phyloP scores from a whole-genome alignment of 2,329 filamentous ascomycete genomes.

The Bisporella sp. region DNA sequence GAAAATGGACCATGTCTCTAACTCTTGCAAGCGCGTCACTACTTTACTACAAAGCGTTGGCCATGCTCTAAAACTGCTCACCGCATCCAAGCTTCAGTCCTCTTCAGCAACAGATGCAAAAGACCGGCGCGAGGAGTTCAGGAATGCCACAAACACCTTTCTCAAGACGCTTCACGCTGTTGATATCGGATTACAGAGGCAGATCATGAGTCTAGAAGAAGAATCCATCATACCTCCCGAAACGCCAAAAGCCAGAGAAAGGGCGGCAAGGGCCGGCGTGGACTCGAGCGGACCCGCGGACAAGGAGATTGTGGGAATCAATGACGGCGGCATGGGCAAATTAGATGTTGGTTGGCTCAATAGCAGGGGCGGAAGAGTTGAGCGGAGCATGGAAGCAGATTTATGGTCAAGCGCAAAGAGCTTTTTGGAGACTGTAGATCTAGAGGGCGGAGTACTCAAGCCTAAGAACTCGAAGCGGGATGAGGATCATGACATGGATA shows the following conservation, averaged over 20 bases:
- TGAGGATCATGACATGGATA: slow-evolving; percentile 1
- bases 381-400: slow-evolving; percentile 77
- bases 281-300: slow-evolving; percentile 7
- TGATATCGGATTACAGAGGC: slow-evolving; percentile 66
- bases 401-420: slow-evolving; percentile 58
- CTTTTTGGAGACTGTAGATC: slow-evolving; percentile 39
- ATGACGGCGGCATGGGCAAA: slow-evolving; percentile 38
- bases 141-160: slow-evolving; percentile 57
- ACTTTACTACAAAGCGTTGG: slow-evolving; percentile 50
- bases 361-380: slow-evolving; percentile 73
- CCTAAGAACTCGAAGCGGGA: no score
- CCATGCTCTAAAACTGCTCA: slow-evolving; percentile 56
- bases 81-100: slow-evolving; percentile 34
- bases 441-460: no score
- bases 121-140: slow-evolving; percentile 39
- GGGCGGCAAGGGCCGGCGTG: slow-evolving; percentile 4
- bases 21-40: background rate
- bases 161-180: slow-evolving; percentile 67
- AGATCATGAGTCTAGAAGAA: slow-evolving; percentile 76
- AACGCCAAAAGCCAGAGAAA: slow-evolving; percentile 18
- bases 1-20: background rate
- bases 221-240: slow-evolving; percentile 59
- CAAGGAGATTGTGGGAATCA: slow-evolving; percentile 19
- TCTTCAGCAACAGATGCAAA: slow-evolving; percentile 2
- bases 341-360: slow-evolving; percentile 89